Evolutionary conservation across 2,329 filamentous ascomycete species (phyloP).

Genomic region (Fusarium sp.): DNA sequence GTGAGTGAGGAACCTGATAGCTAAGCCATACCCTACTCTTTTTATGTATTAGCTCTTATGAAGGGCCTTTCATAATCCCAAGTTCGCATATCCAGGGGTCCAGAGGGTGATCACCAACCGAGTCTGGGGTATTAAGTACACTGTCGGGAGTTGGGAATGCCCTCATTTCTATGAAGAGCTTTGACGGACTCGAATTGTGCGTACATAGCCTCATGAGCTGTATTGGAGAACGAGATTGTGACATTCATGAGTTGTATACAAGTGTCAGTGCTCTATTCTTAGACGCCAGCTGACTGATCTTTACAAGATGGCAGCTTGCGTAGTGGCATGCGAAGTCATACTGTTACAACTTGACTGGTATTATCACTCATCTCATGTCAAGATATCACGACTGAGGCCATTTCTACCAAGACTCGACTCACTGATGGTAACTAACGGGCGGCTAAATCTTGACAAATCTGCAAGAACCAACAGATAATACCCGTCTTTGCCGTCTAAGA

Average conservation of each 20-base stretch:
- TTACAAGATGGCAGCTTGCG: not conserved
- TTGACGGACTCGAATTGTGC: not conserved
- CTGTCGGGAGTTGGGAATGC: constrained; percentile 14
- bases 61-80: not conserved
- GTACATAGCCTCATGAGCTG: not conserved
- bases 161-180: constrained; percentile 3
- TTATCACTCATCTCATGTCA: constrained; percentile 3
- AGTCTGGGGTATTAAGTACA: not conserved
- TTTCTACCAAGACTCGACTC: constrained; percentile 28
- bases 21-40: not conserved
- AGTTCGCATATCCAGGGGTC: not conserved
- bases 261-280: not conserved
- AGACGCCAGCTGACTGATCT: not conserved
- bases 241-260: not conserved
- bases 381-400: constrained; percentile 24
- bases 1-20: not conserved
- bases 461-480: constrained; percentile 6
- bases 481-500: not conserved
- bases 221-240: not conserved
- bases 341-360: not conserved
- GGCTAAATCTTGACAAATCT: constrained; percentile 32
- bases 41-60: not conserved
- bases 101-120: not conserved
- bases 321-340: not conserved
- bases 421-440: constrained; percentile 15